Percentiles rank a stretch among this genome's conserved stretches.
Conservation (phyloP, 2,329 filamentous ascomycete species). For the Bimuria novae-zelandiae region DNA sequence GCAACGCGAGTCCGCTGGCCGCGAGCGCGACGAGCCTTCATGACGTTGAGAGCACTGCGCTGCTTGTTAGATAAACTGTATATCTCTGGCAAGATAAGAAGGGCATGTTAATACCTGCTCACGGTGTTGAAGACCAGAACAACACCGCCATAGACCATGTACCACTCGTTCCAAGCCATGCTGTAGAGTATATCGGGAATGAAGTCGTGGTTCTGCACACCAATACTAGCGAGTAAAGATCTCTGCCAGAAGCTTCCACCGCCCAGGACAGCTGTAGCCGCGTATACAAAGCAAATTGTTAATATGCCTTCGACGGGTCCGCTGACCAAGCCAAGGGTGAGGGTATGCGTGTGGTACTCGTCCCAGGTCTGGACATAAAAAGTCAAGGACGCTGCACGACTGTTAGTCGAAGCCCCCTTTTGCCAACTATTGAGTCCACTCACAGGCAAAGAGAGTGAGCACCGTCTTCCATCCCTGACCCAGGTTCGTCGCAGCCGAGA, state of each 20-base stretch:
- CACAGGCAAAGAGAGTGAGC: slow-evolving; percentile 79
- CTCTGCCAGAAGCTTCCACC: slow-evolving; percentile 94
- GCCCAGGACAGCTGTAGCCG: slow-evolving; percentile 80
- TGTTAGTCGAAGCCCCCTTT: too few relatives aligned
- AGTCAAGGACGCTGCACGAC: slow-evolving; percentile 73
- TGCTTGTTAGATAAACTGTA: slow-evolving; percentile 13
- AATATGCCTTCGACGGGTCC: slow-evolving; percentile 95
- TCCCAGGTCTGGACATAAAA: slow-evolving; percentile 99
- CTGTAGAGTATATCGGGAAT: slow-evolving; percentile 76
- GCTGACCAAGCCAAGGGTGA: slow-evolving; percentile 89
- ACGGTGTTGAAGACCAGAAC: slow-evolving; percentile 86
- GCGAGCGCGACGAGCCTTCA: slow-evolving; percentile 75
- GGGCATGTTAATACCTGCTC: too few relatives aligned
- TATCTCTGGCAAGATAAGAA: background rate
- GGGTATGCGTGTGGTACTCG: slow-evolving; percentile 95
- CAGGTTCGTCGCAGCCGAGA: slow-evolving; percentile 89
- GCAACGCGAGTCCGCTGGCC: slow-evolving; percentile 74
- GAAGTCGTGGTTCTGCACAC: slow-evolving; percentile 64
- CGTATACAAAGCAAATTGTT: slow-evolving; percentile 80
- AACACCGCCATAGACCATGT: slow-evolving; percentile 81
- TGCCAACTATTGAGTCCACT: too few relatives aligned
- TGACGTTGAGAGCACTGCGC: slow-evolving; percentile 75
- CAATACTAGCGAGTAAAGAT: slow-evolving; percentile 73
- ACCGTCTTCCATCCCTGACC: slow-evolving; percentile 92
- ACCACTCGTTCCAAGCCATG: slow-evolving; percentile 88